Conservation (phyloP, 1,284 basidiomycete genomes). For the Naganishia liquefaciens region DNA sequence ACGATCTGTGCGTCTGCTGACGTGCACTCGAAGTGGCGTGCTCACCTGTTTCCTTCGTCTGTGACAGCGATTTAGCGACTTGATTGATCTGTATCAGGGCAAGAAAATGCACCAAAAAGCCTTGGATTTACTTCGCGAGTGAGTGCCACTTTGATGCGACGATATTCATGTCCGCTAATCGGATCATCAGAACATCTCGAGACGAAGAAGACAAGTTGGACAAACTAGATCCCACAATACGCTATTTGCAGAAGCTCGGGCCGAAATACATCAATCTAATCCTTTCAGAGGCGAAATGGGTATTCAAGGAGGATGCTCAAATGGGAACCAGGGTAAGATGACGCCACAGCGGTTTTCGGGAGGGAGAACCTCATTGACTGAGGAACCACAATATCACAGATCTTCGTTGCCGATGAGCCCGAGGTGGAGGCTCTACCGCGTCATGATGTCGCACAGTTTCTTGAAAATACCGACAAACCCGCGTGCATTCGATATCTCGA, state of each 20-base stretch:
- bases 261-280: conserved; percentile 75
- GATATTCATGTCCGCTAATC: too few species aligned
- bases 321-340: conserved; percentile 70
- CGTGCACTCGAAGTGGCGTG: conserved; percentile 3
- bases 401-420: conserved; percentile 82
- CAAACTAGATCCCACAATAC: conserved; percentile 78
- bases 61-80: conserved; percentile 79
- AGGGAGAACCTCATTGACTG: background rate
- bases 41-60: background rate
- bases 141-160: conserved; percentile 46
- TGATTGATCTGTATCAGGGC: conserved; percentile 88
- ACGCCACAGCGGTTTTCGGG: background rate
- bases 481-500: conserved; percentile 82
- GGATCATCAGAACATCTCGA: conserved; percentile 65
- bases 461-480: conserved; percentile 69
- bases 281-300: conserved; percentile 78
- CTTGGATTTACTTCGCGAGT: conserved; percentile 76
- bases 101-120: conserved; percentile 95
- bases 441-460: conserved; percentile 69
- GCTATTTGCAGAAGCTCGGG: conserved; percentile 88
- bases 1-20: conserved; percentile 64
- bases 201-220: conserved; percentile 76
- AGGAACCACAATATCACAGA: conserved; percentile 58
- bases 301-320: conserved; percentile 70
- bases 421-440: conserved; percentile 81